These are phyloP conservation scores for Spizellomyces sp. DNA, from an alignment of 192 early-diverging fungal species.

Conservation along the genomic window DNA sequence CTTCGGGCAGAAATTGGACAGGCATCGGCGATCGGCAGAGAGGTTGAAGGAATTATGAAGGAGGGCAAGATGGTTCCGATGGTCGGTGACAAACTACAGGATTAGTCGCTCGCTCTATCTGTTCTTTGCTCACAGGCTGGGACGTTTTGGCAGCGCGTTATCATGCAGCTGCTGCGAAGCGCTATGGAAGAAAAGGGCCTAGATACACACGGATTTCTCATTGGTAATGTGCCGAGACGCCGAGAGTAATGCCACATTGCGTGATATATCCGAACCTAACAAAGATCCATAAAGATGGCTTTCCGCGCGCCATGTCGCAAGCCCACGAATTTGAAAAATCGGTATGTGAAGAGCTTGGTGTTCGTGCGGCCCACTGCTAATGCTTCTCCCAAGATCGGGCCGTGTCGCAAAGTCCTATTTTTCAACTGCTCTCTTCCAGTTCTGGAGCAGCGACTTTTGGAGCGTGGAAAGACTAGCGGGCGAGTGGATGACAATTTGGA, in stretches of 20 bases:
- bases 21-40: slow-evolving; percentile 56
- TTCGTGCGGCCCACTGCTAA: neutral
- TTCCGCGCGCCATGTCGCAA: slow-evolving; percentile 50
- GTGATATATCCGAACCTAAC: too few species aligned
- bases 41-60: slow-evolving; percentile 83
- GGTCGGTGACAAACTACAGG: slow-evolving; percentile 11
- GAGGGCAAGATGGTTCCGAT: slow-evolving; percentile 92
- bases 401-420: slow-evolving; percentile 34
- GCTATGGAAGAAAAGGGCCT: slow-evolving; percentile 27
- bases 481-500: slow-evolving; percentile 61
- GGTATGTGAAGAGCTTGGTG: slow-evolving; percentile 3
- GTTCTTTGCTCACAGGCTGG: neutral
- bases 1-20: slow-evolving; percentile 79
- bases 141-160: slow-evolving; percentile 18
- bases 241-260: too few species aligned
- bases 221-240: slow-evolving; percentile 6
- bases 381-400: slow-evolving; percentile 28
- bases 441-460: slow-evolving; percentile 54
- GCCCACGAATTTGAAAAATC: slow-evolving; percentile 51
- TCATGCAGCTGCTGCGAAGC: slow-evolving; percentile 37
- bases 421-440: slow-evolving; percentile 54
- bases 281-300: slow-evolving; percentile 43
- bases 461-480: slow-evolving; percentile 57
- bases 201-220: slow-evolving; percentile 35
- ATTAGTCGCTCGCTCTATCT: neutral